Conservation (phyloP, 768 basidiomycete genomes). For the Amanita pallidorosea region DNA sequence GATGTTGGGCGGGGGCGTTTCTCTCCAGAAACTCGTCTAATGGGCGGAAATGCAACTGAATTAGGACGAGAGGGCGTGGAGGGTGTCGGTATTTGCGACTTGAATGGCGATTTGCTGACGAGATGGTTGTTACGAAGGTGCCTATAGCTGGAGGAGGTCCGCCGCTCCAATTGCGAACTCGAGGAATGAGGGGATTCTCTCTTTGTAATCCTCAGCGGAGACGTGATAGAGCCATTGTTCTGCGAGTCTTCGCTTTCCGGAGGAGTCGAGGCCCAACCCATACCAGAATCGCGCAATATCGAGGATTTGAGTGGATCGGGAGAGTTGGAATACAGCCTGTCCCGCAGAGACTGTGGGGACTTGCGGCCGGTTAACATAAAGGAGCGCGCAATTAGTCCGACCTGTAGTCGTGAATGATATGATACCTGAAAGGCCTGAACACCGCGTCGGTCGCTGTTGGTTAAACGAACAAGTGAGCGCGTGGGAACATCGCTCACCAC, state of each 20-base stretch:
- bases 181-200: conserved; percentile 44
- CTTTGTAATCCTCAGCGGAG: conserved; percentile 69
- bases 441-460: conserved; percentile 8
- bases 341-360: conserved; percentile 34
- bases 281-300: conserved; percentile 51
- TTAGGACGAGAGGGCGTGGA: conserved; percentile 25
- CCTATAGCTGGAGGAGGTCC: conserved; percentile 69
- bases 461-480: conserved; percentile 29
- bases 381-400: conserved; percentile 7
- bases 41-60: conserved; percentile 23
- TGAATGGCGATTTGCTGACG: conserved; percentile 83
- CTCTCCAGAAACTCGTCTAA: conserved; percentile 59
- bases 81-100: conserved; percentile 48
- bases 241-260: conserved; percentile 21
- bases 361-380: conserved; percentile 25
- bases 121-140: conserved; percentile 70
- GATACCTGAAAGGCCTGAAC: neutral
- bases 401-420: conserved; percentile 7
- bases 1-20: conserved; percentile 67
- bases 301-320: conserved; percentile 56
- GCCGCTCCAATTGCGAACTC: conserved; percentile 40
- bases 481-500: conserved; percentile 24
- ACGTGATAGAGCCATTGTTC: conserved; percentile 30
- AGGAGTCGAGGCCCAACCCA: conserved; percentile 49
- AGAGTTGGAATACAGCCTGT: conserved; percentile 51